Evolutionary conservation across 2,329 filamentous ascomycete genomes (phyloP), one percentile per base, ranked within the genome.

Genomic region (Reticulascus tulasneorum): DNA sequence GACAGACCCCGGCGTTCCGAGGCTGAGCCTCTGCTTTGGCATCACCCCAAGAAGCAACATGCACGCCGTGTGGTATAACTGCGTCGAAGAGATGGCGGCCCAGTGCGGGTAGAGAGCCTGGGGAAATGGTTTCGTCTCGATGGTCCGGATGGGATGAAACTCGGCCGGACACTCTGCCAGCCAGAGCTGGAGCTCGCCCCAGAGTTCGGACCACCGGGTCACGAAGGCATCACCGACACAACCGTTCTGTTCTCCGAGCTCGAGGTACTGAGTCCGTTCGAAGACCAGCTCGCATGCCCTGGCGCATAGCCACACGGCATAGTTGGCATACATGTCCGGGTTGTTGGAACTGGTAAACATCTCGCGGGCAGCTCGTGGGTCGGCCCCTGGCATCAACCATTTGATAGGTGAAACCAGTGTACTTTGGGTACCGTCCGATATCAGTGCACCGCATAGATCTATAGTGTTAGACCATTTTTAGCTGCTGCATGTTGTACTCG

Each of bases 251-350:
- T 68, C 60, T 6, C 64, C 66, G 2, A 74, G 55, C 45, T 75
- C 71, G 4, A 64, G 46, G 42, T 62, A 69, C 22, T 66, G 65
- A 4, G 71, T 73, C 13, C 65, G 66, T 34, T 67, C 61, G 8
- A 67, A 63, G 10, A 74, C 56, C 4, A 79, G 62, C 44, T 75
- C 66, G 39, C 67, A 73, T 3, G 67, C 66, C 37, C 64, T 66
- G 5, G 74, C 68, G 33, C 66, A 71, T 2, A 81, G 62, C 44
- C 73, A 80, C 3, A 80, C 74, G 7, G 75, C 65, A 44, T 74
- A 75, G 46, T 79, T 79, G 21, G 76, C 76, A 42, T 77, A 68
- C 64, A 73, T 75, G 45, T 80, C 76, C 6, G 69, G 61, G 9
- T 35, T 34, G 6, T 23, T 27, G 21, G 39, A 33, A 32, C 33